Conservation (phyloP, 805 yeast genomes). For the Cyberlindnera bimundalis region DNA sequence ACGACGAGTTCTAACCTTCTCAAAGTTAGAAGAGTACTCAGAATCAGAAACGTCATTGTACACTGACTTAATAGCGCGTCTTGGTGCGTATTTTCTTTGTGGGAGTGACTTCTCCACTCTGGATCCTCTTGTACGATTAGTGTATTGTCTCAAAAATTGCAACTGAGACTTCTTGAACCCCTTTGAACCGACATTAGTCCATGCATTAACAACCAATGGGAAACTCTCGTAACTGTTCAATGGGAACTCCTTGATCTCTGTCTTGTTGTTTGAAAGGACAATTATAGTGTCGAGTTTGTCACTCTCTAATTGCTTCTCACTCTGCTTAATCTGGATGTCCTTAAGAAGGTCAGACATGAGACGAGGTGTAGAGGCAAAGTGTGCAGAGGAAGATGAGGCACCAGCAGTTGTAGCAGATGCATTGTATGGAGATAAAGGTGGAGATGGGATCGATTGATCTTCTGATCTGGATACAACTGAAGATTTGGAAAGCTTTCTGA, state of each 20-base stretch:
- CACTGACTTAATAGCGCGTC: constrained; percentile 19
- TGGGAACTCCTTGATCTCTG: constrained; percentile 38
- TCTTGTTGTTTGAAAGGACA: constrained; percentile 9
- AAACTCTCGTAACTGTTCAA: constrained; percentile 44
- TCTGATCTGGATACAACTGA: constrained; percentile 22
- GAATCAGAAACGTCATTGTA: constrained; percentile 30
- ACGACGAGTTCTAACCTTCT: constrained; percentile 60
- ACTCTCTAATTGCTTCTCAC: constrained; percentile 1
- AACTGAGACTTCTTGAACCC: constrained; percentile 48
- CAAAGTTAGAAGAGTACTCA: constrained; percentile 33
- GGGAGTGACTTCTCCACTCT: constrained; percentile 16
- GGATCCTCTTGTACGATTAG: constrained; percentile 21
- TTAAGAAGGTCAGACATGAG: constrained; percentile 21
- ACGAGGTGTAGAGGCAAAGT: constrained; percentile 10
- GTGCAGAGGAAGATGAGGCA: constrained; percentile 6
- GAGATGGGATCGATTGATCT: constrained; percentile 38
- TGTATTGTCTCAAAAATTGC: constrained; percentile 51
- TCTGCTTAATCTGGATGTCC: constrained; percentile 22
- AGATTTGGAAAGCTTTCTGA: constrained; percentile 27
- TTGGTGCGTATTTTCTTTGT: constrained; percentile 26
- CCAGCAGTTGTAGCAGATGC: too few species aligned
- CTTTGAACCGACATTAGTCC: constrained; percentile 40
- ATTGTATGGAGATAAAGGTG: constrained; percentile 44
- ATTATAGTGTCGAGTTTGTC: constrained; percentile 19
- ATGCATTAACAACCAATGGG: constrained; percentile 49